phyloP scores from a whole-genome alignment of 805 yeast species.

The Ogataea kodamae region DNA sequence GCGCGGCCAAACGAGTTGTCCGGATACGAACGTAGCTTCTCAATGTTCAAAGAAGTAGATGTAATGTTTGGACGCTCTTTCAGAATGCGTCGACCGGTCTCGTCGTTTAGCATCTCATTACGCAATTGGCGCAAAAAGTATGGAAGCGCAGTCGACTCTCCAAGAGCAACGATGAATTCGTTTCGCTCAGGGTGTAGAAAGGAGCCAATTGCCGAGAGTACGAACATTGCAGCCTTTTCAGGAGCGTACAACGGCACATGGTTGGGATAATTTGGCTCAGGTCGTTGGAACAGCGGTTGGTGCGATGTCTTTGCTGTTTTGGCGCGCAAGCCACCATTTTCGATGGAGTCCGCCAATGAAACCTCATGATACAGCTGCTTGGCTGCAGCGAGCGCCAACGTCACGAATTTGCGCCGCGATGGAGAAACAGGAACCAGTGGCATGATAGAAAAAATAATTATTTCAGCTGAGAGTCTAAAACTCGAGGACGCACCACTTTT shows the following conservation, averaged over 20 bases:
- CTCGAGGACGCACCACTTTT: constrained; percentile 35
- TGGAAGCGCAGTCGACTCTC: constrained; percentile 85
- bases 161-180: constrained; percentile 73
- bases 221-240: constrained; percentile 63
- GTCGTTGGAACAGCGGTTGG: constrained; percentile 36
- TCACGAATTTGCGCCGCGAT: constrained; percentile 7
- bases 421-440: constrained; percentile 2
- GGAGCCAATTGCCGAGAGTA: constrained; percentile 76
- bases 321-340: constrained; percentile 43
- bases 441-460: constrained; percentile 4
- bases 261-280: constrained; percentile 56
- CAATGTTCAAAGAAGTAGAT: constrained; percentile 62
- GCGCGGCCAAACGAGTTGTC: constrained; percentile 70
- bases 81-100: constrained; percentile 72
- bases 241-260: constrained; percentile 69
- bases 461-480: constrained; percentile 27
- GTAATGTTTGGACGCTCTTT: constrained; percentile 83
- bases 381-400: constrained; percentile 17
- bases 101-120: constrained; percentile 69
- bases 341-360: constrained; percentile 58
- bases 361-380: constrained; percentile 1
- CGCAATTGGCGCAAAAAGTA: constrained; percentile 60
- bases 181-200: constrained; percentile 73
- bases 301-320: background rate
- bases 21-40: constrained; percentile 56